phyloP scores from a whole-genome alignment of 148 eudicot species.

The Camellia lanceoleosa region DNA sequence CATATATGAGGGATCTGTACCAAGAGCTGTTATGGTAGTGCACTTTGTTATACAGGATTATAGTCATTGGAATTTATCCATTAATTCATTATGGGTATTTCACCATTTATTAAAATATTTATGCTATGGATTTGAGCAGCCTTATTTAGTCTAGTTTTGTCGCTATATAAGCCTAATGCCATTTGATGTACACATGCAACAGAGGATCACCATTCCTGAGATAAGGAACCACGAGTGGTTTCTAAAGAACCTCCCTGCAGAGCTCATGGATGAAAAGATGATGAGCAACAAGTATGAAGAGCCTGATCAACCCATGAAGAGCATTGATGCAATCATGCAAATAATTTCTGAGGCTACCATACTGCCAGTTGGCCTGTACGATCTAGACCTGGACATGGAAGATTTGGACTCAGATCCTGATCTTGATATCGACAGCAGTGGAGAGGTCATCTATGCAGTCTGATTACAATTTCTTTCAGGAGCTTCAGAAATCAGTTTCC shows the following conservation, averaged over 20 bases:
- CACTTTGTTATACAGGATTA: no score
- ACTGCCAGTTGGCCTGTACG: constrained; percentile 61
- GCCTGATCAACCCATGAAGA: constrained; percentile 84
- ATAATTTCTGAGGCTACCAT: constrained; percentile 85
- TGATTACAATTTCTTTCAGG: constrained; percentile 21
- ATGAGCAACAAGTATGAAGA: constrained; percentile 67
- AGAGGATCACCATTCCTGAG: constrained; percentile 81
- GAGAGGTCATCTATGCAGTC: constrained; percentile 80
- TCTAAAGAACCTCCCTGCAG: constrained; percentile 71
- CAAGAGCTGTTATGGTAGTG: no score
- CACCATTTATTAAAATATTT: not conserved
- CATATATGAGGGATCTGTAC: no score
- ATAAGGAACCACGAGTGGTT: constrained; percentile 75
- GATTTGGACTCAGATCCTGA: constrained; percentile 71
- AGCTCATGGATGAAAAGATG: constrained; percentile 65
- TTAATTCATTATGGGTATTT: no score
- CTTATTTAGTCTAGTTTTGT: not conserved
- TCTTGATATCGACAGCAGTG: constrained; percentile 77
- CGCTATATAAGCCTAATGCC: not conserved
- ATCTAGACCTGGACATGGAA: constrained; percentile 49
- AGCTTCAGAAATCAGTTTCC: not conserved
- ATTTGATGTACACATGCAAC: constrained; percentile 17
- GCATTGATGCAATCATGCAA: constrained; percentile 67
- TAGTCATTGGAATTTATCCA: no score
- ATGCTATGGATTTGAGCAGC: not conserved